Evolutionary conservation across 176 grass and related monocot species (phyloP).

Genomic region (Oryza brachyantha): DNA sequence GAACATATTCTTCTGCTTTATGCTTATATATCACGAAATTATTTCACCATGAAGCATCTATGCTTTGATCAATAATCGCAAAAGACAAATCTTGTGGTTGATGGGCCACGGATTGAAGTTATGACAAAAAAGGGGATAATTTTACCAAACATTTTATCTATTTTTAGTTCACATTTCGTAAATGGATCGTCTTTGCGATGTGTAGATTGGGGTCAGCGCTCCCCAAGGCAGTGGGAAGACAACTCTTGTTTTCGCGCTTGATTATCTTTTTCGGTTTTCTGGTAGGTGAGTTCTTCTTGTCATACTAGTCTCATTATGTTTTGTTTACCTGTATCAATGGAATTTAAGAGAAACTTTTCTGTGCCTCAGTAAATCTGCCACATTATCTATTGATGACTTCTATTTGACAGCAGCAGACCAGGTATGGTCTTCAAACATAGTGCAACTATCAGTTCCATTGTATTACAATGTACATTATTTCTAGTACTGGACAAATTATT

Average conservation of each 20-base stretch:
- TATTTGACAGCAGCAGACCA: slow-evolving; percentile 89
- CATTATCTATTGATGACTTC: slow-evolving; percentile 95
- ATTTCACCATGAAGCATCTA: slow-evolving; percentile 15
- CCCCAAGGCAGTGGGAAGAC: slow-evolving; percentile 98
- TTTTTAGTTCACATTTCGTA: slow-evolving; percentile 7
- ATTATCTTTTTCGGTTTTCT: slow-evolving; percentile 70
- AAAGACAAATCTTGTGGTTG: not conserved
- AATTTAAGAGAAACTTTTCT: not conserved
- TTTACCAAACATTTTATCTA: not conserved
- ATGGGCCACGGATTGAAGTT: not conserved
- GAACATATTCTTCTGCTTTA: slow-evolving; percentile 44
- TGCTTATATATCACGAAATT: slow-evolving; percentile 5
- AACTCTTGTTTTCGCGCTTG: slow-evolving; percentile 92
- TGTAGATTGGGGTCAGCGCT: slow-evolving; percentile 92
- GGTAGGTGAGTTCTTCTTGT: slow-evolving; percentile 61
- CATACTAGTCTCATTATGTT: slow-evolving; percentile 22
- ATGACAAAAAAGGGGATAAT: not conserved
- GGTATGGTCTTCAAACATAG: slow-evolving; percentile 45
- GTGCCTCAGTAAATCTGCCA: slow-evolving; percentile 59
- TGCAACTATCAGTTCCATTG: not conserved
- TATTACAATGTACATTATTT: not conserved
- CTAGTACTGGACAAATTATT: slow-evolving; percentile 15
- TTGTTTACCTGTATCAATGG: slow-evolving; percentile 12
- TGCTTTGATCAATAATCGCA: not conserved
- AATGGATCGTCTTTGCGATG: slow-evolving; percentile 27